A percentile compares a stretch with the other conserved stretches of the same genome.
These are phyloP conservation scores for Solanum pimpinellifolium DNA, from an alignment of 257 asterid genomes.

Conservation along the genomic window DNA sequence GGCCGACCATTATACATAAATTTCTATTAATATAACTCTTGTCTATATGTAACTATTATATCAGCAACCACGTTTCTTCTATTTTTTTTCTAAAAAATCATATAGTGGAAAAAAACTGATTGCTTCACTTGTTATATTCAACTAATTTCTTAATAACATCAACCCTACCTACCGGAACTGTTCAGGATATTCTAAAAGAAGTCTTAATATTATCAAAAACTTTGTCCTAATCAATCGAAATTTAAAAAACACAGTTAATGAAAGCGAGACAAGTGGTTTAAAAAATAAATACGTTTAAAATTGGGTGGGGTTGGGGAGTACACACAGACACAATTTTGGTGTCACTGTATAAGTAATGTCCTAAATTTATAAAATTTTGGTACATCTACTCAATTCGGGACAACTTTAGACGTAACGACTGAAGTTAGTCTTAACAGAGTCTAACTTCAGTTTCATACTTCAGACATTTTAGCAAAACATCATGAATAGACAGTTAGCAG, in stretches of 20 bases:
- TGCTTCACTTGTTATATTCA: background rate
- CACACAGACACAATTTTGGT: background rate
- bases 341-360: background rate
- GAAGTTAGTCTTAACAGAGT: too few relatives aligned
- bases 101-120: background rate
- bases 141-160: background rate
- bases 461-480: background rate
- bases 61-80: background rate
- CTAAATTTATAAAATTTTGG: background rate
- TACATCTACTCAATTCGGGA: background rate
- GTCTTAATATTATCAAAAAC: background rate
- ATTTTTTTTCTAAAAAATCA: background rate
- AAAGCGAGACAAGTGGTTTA: background rate
- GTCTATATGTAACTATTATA: background rate
- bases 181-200: background rate
- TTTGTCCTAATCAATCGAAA: background rate
- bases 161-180: background rate
- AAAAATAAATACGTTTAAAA: background rate
- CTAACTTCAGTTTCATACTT: background rate
- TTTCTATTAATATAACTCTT: background rate
- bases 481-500: background rate
- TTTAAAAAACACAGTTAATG: background rate
- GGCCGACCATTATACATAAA: background rate
- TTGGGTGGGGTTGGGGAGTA: background rate
- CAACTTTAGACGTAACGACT: background rate